These are phyloP conservation scores for Backusella morwellensis DNA, from an alignment of 192 early-diverging fungal genomes.

Conservation along the genomic window DNA sequence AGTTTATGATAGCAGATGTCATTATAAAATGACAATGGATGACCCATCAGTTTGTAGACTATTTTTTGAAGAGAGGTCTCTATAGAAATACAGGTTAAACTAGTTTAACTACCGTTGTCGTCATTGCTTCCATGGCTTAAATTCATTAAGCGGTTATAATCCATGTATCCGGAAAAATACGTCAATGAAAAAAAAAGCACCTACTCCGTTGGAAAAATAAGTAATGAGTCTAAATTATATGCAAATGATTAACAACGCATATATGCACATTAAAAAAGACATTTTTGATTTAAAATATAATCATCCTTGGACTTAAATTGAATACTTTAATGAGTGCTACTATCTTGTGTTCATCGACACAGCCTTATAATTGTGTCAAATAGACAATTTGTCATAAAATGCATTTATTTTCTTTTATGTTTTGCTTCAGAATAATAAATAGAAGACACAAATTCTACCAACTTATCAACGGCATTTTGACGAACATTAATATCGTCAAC, in stretches of 20 bases:
- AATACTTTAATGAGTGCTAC: background rate
- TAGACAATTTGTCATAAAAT: background rate
- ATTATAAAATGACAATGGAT: background rate
- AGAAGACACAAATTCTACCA: constrained; percentile 12
- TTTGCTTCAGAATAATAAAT: background rate
- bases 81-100: background rate
- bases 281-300: background rate
- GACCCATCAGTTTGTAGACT: background rate
- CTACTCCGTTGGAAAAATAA: background rate
- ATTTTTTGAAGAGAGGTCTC: background rate
- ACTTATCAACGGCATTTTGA: constrained; percentile 5
- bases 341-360: too few relatives aligned
- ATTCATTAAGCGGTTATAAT: background rate
- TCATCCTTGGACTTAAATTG: background rate
- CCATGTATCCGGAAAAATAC: background rate
- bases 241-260: background rate
- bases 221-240: background rate
- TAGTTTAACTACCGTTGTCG: background rate
- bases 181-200: background rate
- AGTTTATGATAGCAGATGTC: background rate
- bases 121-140: background rate
- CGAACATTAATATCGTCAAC: background rate
- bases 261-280: background rate
- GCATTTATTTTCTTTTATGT: background rate
- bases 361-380: too few relatives aligned